Conservation (phyloP, 2,329 filamentous ascomycete species). For the Neodidymelliopsis sp. region DNA sequence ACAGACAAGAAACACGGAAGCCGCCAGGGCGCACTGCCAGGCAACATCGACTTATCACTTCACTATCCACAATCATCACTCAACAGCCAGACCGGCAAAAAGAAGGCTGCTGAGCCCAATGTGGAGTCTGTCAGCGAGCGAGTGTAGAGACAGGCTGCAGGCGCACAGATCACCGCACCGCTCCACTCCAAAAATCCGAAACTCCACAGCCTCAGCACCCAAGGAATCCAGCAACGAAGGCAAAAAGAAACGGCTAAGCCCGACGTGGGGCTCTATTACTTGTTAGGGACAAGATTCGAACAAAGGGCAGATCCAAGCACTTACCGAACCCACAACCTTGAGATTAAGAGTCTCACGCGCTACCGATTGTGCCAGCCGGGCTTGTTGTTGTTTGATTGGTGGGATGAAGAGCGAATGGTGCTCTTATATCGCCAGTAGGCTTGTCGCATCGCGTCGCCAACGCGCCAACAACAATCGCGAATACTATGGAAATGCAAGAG, state of each 20-base stretch:
- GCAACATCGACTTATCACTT: too few relatives aligned
- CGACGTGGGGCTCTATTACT: slow-evolving; percentile 57
- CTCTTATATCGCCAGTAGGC: neutral
- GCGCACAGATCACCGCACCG: neutral
- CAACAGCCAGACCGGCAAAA: too few relatives aligned
- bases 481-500: too few relatives aligned
- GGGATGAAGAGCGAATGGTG: neutral
- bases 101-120: too few relatives aligned
- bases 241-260: slow-evolving; percentile 22
- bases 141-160: too few relatives aligned
- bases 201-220: neutral
- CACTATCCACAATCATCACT: too few relatives aligned
- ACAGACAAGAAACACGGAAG: neutral
- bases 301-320: too few relatives aligned
- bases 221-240: neutral
- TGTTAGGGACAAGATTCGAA: too few relatives aligned
- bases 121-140: too few relatives aligned
- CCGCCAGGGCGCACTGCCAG: neutral
- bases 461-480: neutral
- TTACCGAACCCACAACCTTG: slow-evolving; percentile 58
- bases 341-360: slow-evolving; percentile 34
- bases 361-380: slow-evolving; percentile 42
- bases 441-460: neutral
- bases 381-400: slow-evolving; percentile 19
- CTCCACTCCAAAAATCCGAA: neutral